phyloP scores from a whole-genome alignment of 2,329 filamentous ascomycete genomes.

The Acrocalymma vagum region DNA sequence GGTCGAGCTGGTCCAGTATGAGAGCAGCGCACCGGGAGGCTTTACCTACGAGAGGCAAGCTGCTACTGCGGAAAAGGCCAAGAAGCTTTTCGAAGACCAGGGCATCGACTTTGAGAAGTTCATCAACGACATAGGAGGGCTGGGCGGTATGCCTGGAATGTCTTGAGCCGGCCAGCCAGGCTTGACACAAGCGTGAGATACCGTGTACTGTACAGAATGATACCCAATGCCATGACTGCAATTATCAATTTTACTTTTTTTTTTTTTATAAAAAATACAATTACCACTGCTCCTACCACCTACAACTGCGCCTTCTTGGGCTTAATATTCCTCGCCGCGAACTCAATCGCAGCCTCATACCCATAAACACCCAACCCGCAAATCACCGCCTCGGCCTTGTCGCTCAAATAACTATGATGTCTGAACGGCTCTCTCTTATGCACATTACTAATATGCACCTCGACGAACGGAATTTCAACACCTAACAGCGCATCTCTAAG shows the following conservation, averaged over 20 bases:
- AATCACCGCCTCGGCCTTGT: constrained; percentile 79
- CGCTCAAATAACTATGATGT: constrained; percentile 75
- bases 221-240: too few relatives aligned
- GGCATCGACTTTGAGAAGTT: constrained; percentile 85
- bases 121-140: constrained; percentile 74
- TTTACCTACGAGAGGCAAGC: constrained; percentile 79
- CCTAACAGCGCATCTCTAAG: constrained; percentile 77
- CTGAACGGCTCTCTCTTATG: constrained; percentile 75
- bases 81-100: constrained; percentile 76
- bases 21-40: constrained; percentile 79
- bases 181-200: too few relatives aligned
- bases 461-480: constrained; percentile 76
- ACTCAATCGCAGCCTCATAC: constrained; percentile 57
- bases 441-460: constrained; percentile 80
- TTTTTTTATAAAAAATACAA: too few relatives aligned
- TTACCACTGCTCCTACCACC: too few relatives aligned
- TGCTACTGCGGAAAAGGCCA: constrained; percentile 76
- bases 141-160: constrained; percentile 63
- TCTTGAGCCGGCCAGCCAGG: too few relatives aligned
- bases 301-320: too few relatives aligned
- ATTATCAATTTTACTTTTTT: too few relatives aligned
- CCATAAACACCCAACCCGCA: constrained; percentile 67
- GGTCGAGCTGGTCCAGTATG: constrained; percentile 92
- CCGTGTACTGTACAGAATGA: too few relatives aligned
- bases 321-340: constrained; percentile 45